Evolutionary conservation across 495 filamentous ascomycete species (phyloP), one percentile per base, ranked within the genome.

Genomic region (Acidiella bohemica): DNA sequence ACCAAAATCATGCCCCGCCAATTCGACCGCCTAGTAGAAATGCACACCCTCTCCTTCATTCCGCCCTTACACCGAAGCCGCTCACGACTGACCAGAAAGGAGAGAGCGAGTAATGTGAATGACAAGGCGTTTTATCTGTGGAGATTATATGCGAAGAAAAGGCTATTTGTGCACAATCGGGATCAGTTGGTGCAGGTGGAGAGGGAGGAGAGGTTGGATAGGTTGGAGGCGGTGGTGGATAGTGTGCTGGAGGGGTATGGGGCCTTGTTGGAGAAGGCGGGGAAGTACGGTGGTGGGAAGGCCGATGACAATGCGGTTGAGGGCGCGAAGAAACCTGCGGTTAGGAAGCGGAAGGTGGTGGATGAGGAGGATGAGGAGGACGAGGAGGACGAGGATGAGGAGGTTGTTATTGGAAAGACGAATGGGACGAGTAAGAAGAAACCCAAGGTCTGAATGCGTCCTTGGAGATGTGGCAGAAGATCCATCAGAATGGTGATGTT

Each of bases 1-100:
- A 67, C 70, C 37, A 94, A 94, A 57, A 84, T 96, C 44, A 76
- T 78, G 5, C 68, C 76, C 0, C 76, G 88, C n/a, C 90, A 96
- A 60, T 94, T 95, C 59, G 67, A 68, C 21, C 75, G 88, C 22
- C 67, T 93, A 8, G 62, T 88, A 12, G 90, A 97, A 60, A 85
- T 96, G 76, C 76, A 81, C 40, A 78, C 94, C 5, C 78, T 95
- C 48, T 77, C 77, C 5, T 67, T 63, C 36, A 78, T 95, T 18
- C 75, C 84, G 0, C 52, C 64, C 7, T 59, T 66, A 10, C 68
- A 84, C 41, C 72, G 80, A 19, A 67, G 70, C 21, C 67, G 66
- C 3, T 59, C 61, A 12, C 68, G 75, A 32, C 54, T 78, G 34
- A 72, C 75, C 31, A 69, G 70, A 32, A 71, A 73, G 49, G 65